Evolutionary conservation across 1,284 basidiomycete species (phyloP).

Genomic region (Tilletia walkeri): DNA sequence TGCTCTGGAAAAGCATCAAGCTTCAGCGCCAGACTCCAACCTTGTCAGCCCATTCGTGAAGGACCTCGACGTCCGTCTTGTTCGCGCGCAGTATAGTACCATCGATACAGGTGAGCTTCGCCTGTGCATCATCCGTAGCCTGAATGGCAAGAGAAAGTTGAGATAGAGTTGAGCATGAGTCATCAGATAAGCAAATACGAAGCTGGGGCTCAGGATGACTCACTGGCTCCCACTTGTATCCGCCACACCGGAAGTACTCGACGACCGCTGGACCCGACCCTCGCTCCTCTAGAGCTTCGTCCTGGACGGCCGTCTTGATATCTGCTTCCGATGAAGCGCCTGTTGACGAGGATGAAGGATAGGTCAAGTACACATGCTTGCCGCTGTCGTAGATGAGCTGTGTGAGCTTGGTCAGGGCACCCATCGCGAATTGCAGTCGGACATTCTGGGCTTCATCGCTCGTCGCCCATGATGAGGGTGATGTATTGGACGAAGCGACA

Average conservation of each 20-base stretch:
- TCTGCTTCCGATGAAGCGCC: not conserved
- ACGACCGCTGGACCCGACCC: slow-evolving; percentile 65
- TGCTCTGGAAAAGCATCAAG: too few species aligned
- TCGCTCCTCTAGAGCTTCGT: slow-evolving; percentile 47
- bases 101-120: slow-evolving; percentile 23
- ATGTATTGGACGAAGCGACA: not conserved
- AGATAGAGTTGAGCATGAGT: too few species aligned
- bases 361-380: slow-evolving; percentile 35
- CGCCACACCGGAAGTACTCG: slow-evolving; percentile 75
- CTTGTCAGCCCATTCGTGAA: slow-evolving; percentile 3
- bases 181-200: too few species aligned
- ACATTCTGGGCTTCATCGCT: slow-evolving; percentile 19
- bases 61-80: not conserved
- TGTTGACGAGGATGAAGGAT: slow-evolving; percentile 15
- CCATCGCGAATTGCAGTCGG: slow-evolving; percentile 22
- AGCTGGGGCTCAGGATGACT: slow-evolving; percentile 48
- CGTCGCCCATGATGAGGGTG: not conserved
- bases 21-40: slow-evolving; percentile 16
- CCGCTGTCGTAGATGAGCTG: slow-evolving; percentile 46
- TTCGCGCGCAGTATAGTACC: slow-evolving; percentile 18
- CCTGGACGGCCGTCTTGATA: slow-evolving; percentile 12
- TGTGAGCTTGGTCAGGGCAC: slow-evolving; percentile 26
- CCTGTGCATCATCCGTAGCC: slow-evolving; percentile 17
- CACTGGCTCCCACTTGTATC: slow-evolving; percentile 82
- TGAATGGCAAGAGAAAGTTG: not conserved